phyloP scores from a whole-genome alignment of 768 basidiomycete genomes.

The Stropharia rugosoannulata region DNA sequence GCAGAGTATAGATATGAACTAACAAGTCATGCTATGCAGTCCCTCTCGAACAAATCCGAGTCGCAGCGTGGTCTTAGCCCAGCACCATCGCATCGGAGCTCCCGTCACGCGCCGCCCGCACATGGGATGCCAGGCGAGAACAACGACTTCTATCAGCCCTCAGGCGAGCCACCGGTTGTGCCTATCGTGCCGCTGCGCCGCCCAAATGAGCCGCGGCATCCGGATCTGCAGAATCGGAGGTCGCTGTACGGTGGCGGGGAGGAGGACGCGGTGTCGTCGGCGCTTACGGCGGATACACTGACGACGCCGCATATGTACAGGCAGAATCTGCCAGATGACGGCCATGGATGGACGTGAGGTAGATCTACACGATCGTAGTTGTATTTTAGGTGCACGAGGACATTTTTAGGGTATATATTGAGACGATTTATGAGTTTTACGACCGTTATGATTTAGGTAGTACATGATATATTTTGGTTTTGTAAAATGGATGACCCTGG shows the following conservation, averaged over 20 bases:
- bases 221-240: background rate
- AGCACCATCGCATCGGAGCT: background rate
- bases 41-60: slow-evolving; percentile 18
- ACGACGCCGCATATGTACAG: slow-evolving; percentile 26
- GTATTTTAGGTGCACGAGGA: background rate
- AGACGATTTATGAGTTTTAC: too few relatives aligned
- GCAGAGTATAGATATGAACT: slow-evolving; percentile 3
- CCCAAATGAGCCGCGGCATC: background rate
- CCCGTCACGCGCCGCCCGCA: slow-evolving; percentile 2
- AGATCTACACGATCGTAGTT: too few relatives aligned
- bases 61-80: slow-evolving; percentile 13
- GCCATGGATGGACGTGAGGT: slow-evolving; percentile 1
- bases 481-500: too few relatives aligned
- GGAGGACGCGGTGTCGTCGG: slow-evolving; percentile 28
- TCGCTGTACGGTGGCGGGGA: slow-evolving; percentile 15
- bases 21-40: slow-evolving; percentile 13
- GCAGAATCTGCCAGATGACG: background rate
- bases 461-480: too few relatives aligned
- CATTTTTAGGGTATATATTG: background rate
- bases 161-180: background rate
- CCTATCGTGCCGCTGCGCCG: background rate
- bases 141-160: background rate
- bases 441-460: too few relatives aligned
- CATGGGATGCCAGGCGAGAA: slow-evolving; percentile 15
- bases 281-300: slow-evolving; percentile 26